Evolutionary conservation across 1,284 basidiomycete genomes (phyloP).

Genomic region (Thecaphora frezii): DNA sequence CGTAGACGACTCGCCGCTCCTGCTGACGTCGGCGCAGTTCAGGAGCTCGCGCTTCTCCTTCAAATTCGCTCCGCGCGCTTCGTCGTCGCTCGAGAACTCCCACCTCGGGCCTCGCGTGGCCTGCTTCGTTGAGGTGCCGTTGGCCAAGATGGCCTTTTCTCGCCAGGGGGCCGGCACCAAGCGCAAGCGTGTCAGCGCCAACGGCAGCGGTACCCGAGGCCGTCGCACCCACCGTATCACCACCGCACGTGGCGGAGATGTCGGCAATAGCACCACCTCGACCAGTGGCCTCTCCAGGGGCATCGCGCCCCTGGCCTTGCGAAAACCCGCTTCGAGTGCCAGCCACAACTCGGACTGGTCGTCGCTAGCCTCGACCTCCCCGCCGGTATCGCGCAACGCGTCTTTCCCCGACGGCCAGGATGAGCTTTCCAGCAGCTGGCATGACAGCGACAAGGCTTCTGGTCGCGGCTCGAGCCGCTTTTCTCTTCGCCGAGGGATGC

Average conservation of each 20-base stretch:
- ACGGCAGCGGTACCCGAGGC: neutral
- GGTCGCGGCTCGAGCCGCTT: conserved; percentile 24
- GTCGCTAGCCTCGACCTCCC: conserved; percentile 21
- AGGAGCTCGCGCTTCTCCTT: neutral
- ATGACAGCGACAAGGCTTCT: conserved; percentile 7
- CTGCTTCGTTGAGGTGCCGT: conserved; percentile 2
- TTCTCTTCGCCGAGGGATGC: conserved; percentile 20
- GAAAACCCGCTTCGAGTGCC: conserved; percentile 16
- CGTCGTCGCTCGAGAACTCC: neutral
- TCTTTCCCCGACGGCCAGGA: conserved; percentile 7
- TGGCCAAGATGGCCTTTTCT: neutral
- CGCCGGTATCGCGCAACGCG: conserved; percentile 14
- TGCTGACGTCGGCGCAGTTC: neutral
- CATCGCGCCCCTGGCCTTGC: neutral
- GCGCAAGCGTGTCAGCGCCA: conserved; percentile 3
- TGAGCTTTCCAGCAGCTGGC: neutral
- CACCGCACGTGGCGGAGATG: neutral
- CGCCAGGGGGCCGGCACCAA: conserved; percentile 5
- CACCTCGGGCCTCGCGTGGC: neutral
- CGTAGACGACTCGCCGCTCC: neutral
- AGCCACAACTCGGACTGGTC: conserved; percentile 39
- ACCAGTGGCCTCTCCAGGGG: neutral
- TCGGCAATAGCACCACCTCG: neutral
- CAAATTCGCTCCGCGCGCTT: neutral
- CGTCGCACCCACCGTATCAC: neutral